Base-by-base conservation (phyloP, 2,329 filamentous ascomycete genomes). In the Aureobasidium sp. region DNA sequence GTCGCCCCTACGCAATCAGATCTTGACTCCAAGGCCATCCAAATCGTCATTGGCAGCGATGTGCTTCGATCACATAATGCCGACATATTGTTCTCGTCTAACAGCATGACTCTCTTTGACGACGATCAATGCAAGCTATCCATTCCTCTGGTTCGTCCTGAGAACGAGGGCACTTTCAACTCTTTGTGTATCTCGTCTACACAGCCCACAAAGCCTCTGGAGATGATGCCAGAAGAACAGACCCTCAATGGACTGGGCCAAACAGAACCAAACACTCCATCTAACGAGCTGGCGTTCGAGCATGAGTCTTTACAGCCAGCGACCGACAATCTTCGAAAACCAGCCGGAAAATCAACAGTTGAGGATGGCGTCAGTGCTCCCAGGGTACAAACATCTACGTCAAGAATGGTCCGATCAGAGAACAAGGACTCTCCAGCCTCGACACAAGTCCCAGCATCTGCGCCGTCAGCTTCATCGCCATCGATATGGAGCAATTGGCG, bases 1-100 rank as follows among this genome's bases (percentile, higher is more conserved):
- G 42, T 57, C 42, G 48, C 53, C 20, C n/a, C 22, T 12, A 25
- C 12, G 31, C 44, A 51, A 29, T 2, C 15, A 15, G 78, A 82
- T 15, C 53, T 59, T 20, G 76, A 77, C 14, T 83, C 82, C 42
- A 88, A 85, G 70, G 77, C 80, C 11, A 90, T 97, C 62, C 89
- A 91, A 66, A 88, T 97, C 57, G 91, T 96, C 71, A 80, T 99
- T 63, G 93, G 94, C 42, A 96, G 91, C 70, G 93, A 97, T 74
- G 84, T 90, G 15, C 80, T 99, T 62, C 85, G 92, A 65, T 82
- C 88, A 11, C 90, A 96, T 71, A 96, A 89, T 67, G 93, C 91
- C 27, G 94, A 97, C 72, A 82, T 99, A 12, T 77, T 97, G 25
- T 90, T 99, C 69, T 97, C 94, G 0, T 90, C 92, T 66, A 96